Conservation (phyloP, 2,329 filamentous ascomycete genomes). For the Endoconidiophora polonica region DNA sequence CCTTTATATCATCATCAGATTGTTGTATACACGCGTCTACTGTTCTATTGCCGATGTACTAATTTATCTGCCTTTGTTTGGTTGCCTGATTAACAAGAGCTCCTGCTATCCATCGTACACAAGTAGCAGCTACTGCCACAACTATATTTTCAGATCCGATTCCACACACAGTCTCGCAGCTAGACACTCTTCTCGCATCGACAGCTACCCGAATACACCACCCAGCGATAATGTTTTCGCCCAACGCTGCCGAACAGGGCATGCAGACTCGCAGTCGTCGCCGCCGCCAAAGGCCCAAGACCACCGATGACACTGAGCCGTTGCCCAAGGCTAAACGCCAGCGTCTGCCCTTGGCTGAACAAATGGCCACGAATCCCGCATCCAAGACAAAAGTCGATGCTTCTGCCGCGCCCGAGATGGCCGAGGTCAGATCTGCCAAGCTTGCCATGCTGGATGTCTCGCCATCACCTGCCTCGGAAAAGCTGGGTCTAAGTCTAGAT, state of each 20-base stretch:
- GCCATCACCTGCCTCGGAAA: conserved; percentile 17
- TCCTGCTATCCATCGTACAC: neutral
- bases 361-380: conserved; percentile 31
- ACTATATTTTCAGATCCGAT: neutral
- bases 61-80: conserved; percentile 4
- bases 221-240: conserved; percentile 37
- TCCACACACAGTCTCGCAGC: neutral
- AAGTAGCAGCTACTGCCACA: neutral
- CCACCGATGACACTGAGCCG: conserved; percentile 35
- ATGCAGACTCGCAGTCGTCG: conserved; percentile 32
- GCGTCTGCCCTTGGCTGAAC: conserved; percentile 39
- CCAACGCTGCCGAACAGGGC: conserved; percentile 30
- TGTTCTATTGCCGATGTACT: conserved; percentile 3
- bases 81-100: conserved; percentile 2
- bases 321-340: conserved; percentile 49
- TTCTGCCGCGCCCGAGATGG: conserved; percentile 30
- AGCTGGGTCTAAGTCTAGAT: conserved; percentile 28
- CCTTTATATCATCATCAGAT: neutral
- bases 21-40: neutral
- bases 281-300: conserved; percentile 42
- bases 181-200: neutral
- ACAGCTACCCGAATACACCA: neutral
- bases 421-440: conserved; percentile 39
- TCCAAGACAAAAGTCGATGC: conserved; percentile 22
- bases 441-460: conserved; percentile 25